Base-by-base conservation (phyloP, 805 yeast genomes). In the Candida nemodendra region DNA sequence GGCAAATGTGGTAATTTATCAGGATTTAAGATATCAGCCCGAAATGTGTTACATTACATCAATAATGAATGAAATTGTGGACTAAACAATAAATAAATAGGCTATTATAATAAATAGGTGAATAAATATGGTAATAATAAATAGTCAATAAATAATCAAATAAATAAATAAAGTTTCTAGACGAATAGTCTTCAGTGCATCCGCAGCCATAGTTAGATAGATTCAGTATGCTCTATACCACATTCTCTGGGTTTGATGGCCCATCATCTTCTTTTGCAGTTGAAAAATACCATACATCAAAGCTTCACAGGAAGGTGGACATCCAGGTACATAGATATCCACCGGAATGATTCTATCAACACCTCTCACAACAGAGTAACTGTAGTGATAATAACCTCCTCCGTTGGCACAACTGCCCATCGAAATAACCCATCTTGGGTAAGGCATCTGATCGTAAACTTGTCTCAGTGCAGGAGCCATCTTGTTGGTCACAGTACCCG, bases 371-470 rank as follows among this genome's bases (percentile, higher is more conserved):
- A 87, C 95, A 28, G 89, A 76, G 67, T 86, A 86, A 9, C 93
- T 83, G 66, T 86, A 86, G 64, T 86, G 95, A 68, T 86, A 86
- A 67, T 86, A 86, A 23, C 95, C 95, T 44, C 95, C 95, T 46
- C 95, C 95, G 61, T 86, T 86, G 47, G 95, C 95, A 68, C 95
- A 86, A 6, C 91, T 82, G 33, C 95, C 95, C 95, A 86, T 86
- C 40, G 93, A 84, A 53, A 86, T 86, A 36, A 87, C 95, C 95
- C 95, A 86, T 67, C 90, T 79, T 32, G 95, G 95, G 53, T 84
- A 93, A 24, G 95, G 88, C 95, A 87, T 87, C 67, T 86, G 95
- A 64, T 86, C 95, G 64, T 87, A 86, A 23, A 86, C 95, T 69
- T 85, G 93, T 70, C 95, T 81, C 62, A 86, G 71, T 18, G 93